Conservation (phyloP, 371 early-diverging fungal genomes). For the Basidiobolus meristosporus region DNA sequence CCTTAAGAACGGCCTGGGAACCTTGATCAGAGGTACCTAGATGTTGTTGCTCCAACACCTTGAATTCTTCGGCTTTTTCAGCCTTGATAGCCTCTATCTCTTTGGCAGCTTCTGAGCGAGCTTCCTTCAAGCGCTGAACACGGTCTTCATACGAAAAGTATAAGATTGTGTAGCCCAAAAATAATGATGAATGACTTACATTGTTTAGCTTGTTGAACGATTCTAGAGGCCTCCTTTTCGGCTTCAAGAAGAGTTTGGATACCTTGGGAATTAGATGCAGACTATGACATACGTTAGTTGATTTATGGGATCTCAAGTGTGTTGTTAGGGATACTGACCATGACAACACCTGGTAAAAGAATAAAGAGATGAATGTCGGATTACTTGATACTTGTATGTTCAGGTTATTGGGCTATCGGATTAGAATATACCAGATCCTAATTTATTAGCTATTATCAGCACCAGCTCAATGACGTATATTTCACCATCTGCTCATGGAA, state of each 20-base stretch:
- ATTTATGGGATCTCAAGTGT: no score
- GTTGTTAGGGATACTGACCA: no score
- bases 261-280: conserved; percentile 42
- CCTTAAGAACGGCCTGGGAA: conserved; percentile 30
- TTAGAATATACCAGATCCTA: no score
- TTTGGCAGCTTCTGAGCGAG: conserved; percentile 65
- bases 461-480: no score
- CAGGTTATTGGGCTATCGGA: no score
- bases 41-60: conserved; percentile 46
- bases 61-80: conserved; percentile 55
- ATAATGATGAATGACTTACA: conserved; percentile 25
- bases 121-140: conserved; percentile 67
- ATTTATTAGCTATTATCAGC: no score
- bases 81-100: conserved; percentile 63
- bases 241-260: conserved; percentile 53
- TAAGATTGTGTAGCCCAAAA: no score
- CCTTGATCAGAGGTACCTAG: conserved; percentile 38
- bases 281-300: no score
- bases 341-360: no score
- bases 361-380: no score
- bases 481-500: no score
- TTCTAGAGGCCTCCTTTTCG: conserved; percentile 52
- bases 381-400: no score
- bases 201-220: conserved; percentile 66
- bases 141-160: conserved; percentile 39